Percentiles rank a stretch among this genome's conserved stretches.
Conservation (phyloP, 2,329 filamentous ascomycete species). For the Sphaerulina musiva region DNA sequence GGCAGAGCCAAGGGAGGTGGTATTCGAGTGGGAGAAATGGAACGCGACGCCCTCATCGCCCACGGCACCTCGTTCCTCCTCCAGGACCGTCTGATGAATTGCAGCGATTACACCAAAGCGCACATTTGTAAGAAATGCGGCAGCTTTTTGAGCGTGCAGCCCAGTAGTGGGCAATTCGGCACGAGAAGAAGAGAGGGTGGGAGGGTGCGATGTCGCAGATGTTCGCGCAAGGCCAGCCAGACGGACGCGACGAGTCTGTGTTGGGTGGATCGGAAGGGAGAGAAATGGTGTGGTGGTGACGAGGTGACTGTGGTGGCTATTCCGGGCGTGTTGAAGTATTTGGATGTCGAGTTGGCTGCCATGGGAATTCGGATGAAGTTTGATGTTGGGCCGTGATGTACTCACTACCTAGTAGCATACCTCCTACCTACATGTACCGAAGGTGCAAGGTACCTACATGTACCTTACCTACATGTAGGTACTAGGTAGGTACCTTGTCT, state of each 20-base stretch:
- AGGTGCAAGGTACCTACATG: too few species aligned
- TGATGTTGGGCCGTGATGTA: constrained; percentile 53
- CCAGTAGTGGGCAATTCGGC: constrained; percentile 52
- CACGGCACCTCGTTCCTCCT: constrained; percentile 93
- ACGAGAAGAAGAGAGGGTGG: constrained; percentile 24
- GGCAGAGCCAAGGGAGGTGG: constrained; percentile 92
- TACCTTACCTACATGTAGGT: too few species aligned
- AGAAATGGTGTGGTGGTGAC: constrained; percentile 78
- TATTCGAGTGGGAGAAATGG: constrained; percentile 99
- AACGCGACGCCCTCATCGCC: constrained; percentile 87
- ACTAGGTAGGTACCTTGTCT: too few species aligned
- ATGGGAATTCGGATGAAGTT: constrained; percentile 98
- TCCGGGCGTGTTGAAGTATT: constrained; percentile 82
- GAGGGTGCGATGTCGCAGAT: constrained; percentile 32
- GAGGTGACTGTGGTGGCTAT: constrained; percentile 88
- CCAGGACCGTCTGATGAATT: constrained; percentile 94
- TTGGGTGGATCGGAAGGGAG: constrained; percentile 87
- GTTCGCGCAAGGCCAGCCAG: constrained; percentile 29
- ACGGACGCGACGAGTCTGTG: constrained; percentile 47
- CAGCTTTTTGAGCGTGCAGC: constrained; percentile 81
- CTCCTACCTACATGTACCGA: too few species aligned
- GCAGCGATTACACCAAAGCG: constrained; percentile 82
- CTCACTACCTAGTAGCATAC: too few species aligned
- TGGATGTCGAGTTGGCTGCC: constrained; percentile 90
- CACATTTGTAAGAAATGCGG: constrained; percentile 89